phyloP scores from a whole-genome alignment of 2,329 filamentous ascomycete genomes.

The Diaporthe humulicola region DNA sequence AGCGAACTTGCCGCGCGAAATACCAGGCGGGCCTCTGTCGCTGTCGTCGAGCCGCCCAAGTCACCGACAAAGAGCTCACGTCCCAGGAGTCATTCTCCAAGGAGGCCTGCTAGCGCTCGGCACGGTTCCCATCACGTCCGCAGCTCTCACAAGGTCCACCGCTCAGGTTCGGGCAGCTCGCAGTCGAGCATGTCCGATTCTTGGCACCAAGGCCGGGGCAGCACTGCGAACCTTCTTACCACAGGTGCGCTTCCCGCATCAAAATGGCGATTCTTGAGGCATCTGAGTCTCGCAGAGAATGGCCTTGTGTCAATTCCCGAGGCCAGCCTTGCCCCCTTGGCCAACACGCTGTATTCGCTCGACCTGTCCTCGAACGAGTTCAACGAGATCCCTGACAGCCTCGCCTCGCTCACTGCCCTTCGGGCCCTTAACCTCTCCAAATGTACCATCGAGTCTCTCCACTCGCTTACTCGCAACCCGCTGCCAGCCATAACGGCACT shows the following conservation, averaged over 20 bases:
- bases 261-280: constrained; percentile 95
- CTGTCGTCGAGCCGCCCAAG: constrained; percentile 57
- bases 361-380: constrained; percentile 95
- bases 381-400: constrained; percentile 91
- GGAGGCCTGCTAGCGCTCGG: constrained; percentile 80
- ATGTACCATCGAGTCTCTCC: constrained; percentile 96
- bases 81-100: constrained; percentile 85
- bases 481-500: constrained; percentile 93
- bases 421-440: constrained; percentile 93
- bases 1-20: constrained; percentile 50
- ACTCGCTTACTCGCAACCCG: constrained; percentile 87
- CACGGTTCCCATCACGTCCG: constrained; percentile 77
- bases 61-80: constrained; percentile 60
- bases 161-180: constrained; percentile 93
- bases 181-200: constrained; percentile 81
- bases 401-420: constrained; percentile 88
- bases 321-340: constrained; percentile 82
- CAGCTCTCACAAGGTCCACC: constrained; percentile 79
- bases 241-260: constrained; percentile 81
- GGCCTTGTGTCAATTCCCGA: constrained; percentile 84
- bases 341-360: constrained; percentile 90
- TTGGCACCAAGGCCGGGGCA: constrained; percentile 76
- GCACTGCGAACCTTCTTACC: constrained; percentile 82
- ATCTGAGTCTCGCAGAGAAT: constrained; percentile 93
- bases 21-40: constrained; percentile 59